Base-by-base conservation (phyloP, 176 grass and related monocot genomes). In the Carex scoparia region DNA sequence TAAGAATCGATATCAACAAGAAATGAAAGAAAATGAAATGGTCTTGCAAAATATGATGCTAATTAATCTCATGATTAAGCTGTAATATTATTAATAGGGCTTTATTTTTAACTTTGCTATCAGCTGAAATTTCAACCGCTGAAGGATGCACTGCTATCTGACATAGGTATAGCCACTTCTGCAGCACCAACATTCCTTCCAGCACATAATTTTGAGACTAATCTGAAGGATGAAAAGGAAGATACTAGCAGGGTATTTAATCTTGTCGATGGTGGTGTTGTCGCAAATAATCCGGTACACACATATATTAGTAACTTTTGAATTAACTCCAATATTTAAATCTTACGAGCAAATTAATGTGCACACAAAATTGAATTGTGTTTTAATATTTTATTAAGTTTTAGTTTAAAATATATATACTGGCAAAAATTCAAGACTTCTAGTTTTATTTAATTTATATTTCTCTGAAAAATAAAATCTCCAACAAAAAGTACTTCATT, bases 131-230 rank as follows among this genome's bases (percentile, higher is more conserved):
- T 79, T 69, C 27, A 49, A 30, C 86, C 82, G 1, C 30, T 7
- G 30, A 90, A 87, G 44, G 89, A 97, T 54, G 86, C 90, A 0
- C 84, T 94, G 40, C 67, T 94, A 15, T 87, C 91, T 1, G 94
- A 96, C 84, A 88, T 96, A 31, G 11, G 81, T 14, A 90, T 93
- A 75, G 5, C 84, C 86, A 97, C 94, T 65, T 94, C 94, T 31
- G 94, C 94, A 4, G 94, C 94, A 0, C 94, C 91, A 18, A 97
- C 91, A 7, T 94, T 84, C 80, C 79, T 97, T 65, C 91, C 94
- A 7, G 89, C 91, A 5, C 91, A 97, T 76, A 85, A 87, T 73
- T 96, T 96, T 74, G 69, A 79, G 74, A 91, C 83, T 19, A 81
- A 35, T 35, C 2, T 35, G 3, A 35, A 85, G 49, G 84, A 90